These are phyloP conservation scores for Rhizopus arrhizus DNA, from an alignment of 371 early-diverging fungal genomes.

Conservation along the genomic window DNA sequence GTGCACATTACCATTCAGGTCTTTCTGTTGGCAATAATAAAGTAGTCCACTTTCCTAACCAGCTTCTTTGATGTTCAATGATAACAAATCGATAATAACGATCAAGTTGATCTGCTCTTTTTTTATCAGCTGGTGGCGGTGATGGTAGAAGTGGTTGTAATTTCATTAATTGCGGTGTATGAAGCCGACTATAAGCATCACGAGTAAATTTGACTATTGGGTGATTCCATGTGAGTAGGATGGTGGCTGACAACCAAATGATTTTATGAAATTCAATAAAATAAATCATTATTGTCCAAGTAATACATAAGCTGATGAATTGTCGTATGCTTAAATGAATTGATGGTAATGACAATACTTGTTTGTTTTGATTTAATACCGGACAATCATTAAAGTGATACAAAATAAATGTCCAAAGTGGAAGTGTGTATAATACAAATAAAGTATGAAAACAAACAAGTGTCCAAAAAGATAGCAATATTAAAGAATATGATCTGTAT, in stretches of 20 bases:
- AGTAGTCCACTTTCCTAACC: constrained; percentile 17
- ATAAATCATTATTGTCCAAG: neutral
- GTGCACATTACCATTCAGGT: constrained; percentile 23
- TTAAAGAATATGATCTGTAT: constrained; percentile 8
- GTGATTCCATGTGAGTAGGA: constrained; percentile 16
- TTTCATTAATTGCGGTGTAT: constrained; percentile 2
- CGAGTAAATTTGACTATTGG: constrained; percentile 16
- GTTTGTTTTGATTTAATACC: neutral
- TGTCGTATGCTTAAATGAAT: neutral
- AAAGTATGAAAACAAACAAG: constrained; percentile 17
- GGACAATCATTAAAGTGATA: neutral
- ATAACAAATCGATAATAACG: constrained; percentile 20
- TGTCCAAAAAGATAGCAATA: constrained; percentile 15
- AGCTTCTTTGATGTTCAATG: constrained; percentile 32
- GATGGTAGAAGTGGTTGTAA: neutral
- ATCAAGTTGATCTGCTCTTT: constrained; percentile 1
- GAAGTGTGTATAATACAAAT: constrained; percentile 3
- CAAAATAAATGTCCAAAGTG: constrained; percentile 7
- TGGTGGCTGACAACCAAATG: constrained; percentile 17
- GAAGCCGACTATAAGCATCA: constrained; percentile 13
- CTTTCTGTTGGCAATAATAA: constrained; percentile 20
- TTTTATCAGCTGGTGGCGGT: neutral
- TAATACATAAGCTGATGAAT: neutral
- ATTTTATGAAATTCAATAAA: neutral
- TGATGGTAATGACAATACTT: neutral